These are phyloP conservation scores for Fusarium globosum DNA, from an alignment of 2,329 filamentous ascomycete species.

Conservation along the genomic window DNA sequence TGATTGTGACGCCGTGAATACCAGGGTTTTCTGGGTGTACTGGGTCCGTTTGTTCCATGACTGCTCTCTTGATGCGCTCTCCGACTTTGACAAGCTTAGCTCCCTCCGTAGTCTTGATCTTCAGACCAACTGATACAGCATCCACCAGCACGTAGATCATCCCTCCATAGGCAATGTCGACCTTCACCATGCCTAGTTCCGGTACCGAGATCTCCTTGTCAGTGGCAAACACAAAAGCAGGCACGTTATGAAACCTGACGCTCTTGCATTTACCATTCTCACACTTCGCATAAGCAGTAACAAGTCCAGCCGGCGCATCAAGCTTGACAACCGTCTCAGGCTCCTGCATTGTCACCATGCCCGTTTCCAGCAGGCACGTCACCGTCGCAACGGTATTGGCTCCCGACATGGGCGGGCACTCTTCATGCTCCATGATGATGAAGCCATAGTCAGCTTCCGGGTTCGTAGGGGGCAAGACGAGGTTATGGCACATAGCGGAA, in stretches of 20 bases:
- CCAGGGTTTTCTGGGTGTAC: constrained; percentile 25
- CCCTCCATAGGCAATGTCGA: constrained; percentile 32
- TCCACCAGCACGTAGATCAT: constrained; percentile 37
- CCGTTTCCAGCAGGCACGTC: constrained; percentile 21
- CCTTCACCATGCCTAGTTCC: constrained; percentile 10
- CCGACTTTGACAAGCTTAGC: constrained; percentile 24
- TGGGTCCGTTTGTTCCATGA: constrained; percentile 15
- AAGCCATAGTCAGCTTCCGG: constrained; percentile 35
- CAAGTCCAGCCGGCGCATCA: constrained; percentile 30
- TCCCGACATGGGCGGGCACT: constrained; percentile 36
- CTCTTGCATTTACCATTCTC: constrained; percentile 34
- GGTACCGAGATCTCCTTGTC: constrained; percentile 26
- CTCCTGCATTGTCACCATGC: constrained; percentile 35
- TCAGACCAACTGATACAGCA: constrained; percentile 17
- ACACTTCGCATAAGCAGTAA: constrained; percentile 27
- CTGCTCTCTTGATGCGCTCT: constrained; percentile 30
- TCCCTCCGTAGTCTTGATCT: constrained; percentile 23
- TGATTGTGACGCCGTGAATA: constrained; percentile 25
- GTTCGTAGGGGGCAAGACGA: constrained; percentile 25
- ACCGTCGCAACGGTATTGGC: constrained; percentile 32
- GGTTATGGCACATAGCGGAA: constrained; percentile 34
- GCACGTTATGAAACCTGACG: constrained; percentile 32
- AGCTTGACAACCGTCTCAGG: constrained; percentile 30
- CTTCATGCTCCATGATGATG: constrained; percentile 39
- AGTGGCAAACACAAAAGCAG: constrained; percentile 32